These are phyloP conservation scores for Clarkia xantiana DNA, from an alignment of 345 rosid species.

Conservation along the genomic window DNA sequence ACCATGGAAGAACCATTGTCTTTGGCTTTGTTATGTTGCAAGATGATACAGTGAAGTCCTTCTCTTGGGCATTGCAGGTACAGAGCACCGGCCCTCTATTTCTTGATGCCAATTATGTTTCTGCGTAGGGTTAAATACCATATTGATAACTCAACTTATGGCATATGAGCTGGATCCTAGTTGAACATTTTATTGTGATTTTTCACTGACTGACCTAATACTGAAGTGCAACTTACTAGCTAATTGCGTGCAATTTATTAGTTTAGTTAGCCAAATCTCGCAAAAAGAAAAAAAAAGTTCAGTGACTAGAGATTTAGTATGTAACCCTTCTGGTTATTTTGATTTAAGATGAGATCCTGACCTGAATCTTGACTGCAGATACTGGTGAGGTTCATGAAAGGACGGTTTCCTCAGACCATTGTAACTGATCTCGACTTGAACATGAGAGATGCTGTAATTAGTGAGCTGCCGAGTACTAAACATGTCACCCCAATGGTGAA, in stretches of 20 bases:
- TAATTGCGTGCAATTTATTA: too few species aligned
- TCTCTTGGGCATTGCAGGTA: constrained; percentile 94
- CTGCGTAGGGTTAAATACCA: too few species aligned
- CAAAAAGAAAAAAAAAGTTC: too few species aligned
- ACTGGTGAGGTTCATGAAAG: constrained; percentile 69
- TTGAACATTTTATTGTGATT: too few species aligned
- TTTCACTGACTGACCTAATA: too few species aligned
- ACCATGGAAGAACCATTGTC: constrained; percentile 50
- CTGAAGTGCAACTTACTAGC: too few species aligned
- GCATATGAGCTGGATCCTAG: too few species aligned
- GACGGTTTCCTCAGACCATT: constrained; percentile 64
- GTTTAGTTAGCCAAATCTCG: too few species aligned
- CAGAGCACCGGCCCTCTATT: constrained; percentile 19
- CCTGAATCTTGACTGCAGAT: constrained; percentile 50
- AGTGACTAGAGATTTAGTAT: too few species aligned
- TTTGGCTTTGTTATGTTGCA: constrained; percentile 77
- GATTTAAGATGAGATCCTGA: constrained; percentile 8
- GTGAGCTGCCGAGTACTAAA: constrained; percentile 66
- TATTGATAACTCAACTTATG: too few species aligned
- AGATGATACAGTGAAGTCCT: constrained; percentile 55
- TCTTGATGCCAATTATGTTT: constrained; percentile 11
- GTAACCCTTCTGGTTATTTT: too few species aligned
- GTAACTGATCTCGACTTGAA: constrained; percentile 70
- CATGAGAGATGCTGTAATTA: constrained; percentile 61
- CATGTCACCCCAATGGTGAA: constrained; percentile 59